phyloP scores from a whole-genome alignment of 768 basidiomycete species.

The Psilocybe cubensis region DNA sequence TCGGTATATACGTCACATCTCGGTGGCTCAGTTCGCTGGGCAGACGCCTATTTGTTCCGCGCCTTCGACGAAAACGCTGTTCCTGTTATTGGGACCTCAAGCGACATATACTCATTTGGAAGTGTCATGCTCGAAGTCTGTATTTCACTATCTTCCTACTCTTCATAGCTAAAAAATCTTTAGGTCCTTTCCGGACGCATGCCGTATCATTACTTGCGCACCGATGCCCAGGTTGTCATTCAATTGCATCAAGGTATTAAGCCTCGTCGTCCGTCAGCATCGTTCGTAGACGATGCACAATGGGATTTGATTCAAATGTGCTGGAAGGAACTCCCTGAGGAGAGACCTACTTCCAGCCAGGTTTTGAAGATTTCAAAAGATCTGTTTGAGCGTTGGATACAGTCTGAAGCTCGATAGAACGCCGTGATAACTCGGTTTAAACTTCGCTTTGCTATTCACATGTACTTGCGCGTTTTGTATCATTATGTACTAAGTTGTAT shows the following conservation, averaged over 20 bases:
- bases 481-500: no score
- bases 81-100: constrained; percentile 29
- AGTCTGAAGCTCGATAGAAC: not conserved
- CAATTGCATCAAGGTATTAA: constrained; percentile 43
- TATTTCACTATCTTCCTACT: not conserved
- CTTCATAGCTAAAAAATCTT: not conserved
- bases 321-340: constrained; percentile 35
- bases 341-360: constrained; percentile 34
- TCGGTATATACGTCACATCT: constrained; percentile 32
- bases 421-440: not conserved
- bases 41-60: constrained; percentile 43
- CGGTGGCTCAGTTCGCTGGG: constrained; percentile 52
- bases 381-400: constrained; percentile 5
- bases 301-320: constrained; percentile 46
- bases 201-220: constrained; percentile 43
- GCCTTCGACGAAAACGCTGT: constrained; percentile 32
- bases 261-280: constrained; percentile 40
- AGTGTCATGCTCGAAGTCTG: constrained; percentile 47
- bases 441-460: no score
- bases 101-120: constrained; percentile 51
- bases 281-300: constrained; percentile 40
- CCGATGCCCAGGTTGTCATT: constrained; percentile 44
- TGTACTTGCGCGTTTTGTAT: no score
- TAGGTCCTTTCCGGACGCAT: constrained; percentile 44
- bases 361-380: constrained; percentile 16